Base-by-base conservation (phyloP, 768 basidiomycete species). In the Pisolithus sp. region DNA sequence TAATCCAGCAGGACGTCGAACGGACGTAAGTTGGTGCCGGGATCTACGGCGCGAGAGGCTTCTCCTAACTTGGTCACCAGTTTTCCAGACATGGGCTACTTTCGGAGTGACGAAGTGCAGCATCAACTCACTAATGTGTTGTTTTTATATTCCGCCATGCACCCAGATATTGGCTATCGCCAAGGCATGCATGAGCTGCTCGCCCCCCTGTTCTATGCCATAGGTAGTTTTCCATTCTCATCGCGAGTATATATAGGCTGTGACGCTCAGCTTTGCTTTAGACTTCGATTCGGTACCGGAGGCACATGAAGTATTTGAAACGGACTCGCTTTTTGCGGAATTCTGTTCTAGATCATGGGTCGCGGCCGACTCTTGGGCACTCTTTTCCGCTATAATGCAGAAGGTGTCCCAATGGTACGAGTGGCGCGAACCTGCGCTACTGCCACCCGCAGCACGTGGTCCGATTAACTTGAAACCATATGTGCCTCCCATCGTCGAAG, bases 101-200 rank as follows among this genome's bases (percentile, higher is more conserved):
- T 97, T 68, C 83, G 89, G 24, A 76, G 82, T 21, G 65, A 76
- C 21, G 75, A 82, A 26, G 82, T 94, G 0, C 92, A 95, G 63
- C 73, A 75, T 15, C 81, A 86, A 60, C 73, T 98, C 38, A 90
- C 89, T 0, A 89, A 93, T 59, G 82, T 96, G 18, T 75, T 99
- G 9, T 96, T 93, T 66, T 70, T 98, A 23, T 89, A 87, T 65
- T 84, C 88, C 13, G 75, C 81, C 38, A 79, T 82, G 63, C 82
- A 94, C 63, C 82, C 89, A 1, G 76, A 85, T 38, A 80, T 95
- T 20, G 93, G 93, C 20, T 99, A 99, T 65, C 81, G 96, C 28
- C 96, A 99, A 75, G 95, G 96, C 49, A 98, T 99, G 96, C 96
- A 99, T 62, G 96, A 99, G 63, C 71, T 98, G 8, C 78, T 97